Evolutionary conservation across 192 early-diverging fungal species (phyloP).

Genomic region (Coemansia sp.): DNA sequence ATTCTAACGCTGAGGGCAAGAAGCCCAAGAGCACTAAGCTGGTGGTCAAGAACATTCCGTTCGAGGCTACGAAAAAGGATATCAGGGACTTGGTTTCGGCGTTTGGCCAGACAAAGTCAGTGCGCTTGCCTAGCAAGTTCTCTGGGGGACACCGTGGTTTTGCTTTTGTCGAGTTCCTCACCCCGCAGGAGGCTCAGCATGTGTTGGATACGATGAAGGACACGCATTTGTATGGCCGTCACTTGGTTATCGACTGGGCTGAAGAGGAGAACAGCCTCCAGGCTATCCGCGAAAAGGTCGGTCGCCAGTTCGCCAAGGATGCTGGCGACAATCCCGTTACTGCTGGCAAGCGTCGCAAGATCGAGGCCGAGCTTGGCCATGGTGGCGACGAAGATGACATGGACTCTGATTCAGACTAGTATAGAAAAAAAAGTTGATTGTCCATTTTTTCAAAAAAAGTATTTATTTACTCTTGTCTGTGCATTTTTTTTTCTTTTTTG

Average conservation of each 20-base stretch:
- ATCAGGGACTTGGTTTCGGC: conserved; percentile 85
- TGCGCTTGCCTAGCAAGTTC: conserved; percentile 93
- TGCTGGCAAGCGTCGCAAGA: conserved; percentile 60
- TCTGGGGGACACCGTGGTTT: conserved; percentile 94
- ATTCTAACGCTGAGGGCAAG: conserved; percentile 28
- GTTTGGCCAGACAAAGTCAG: conserved; percentile 93
- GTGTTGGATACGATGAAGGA: conserved; percentile 81
- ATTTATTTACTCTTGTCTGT: neutral
- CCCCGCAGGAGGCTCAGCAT: conserved; percentile 90
- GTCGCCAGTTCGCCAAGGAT: conserved; percentile 72
- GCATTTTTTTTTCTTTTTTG: conserved; percentile 3
- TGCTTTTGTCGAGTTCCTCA: conserved; percentile 96
- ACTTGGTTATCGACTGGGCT: conserved; percentile 95
- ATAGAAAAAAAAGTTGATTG: neutral
- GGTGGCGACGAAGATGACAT: conserved; percentile 24
- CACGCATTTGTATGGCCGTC: conserved; percentile 97
- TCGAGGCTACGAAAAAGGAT: conserved; percentile 95
- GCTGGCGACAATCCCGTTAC: conserved; percentile 53
- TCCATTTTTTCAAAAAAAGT: neutral
- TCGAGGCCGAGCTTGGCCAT: conserved; percentile 55
- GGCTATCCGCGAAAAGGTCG: conserved; percentile 82
- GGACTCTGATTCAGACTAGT: conserved; percentile 18
- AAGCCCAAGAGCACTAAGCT: conserved; percentile 79
- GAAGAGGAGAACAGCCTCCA: conserved; percentile 72
- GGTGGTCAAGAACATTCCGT: conserved; percentile 93